A percentile compares a stretch with the other conserved stretches of the same genome.
These are phyloP conservation scores for Clavispora phyllophila DNA, from an alignment of 805 yeast genomes.

Conservation along the genomic window DNA sequence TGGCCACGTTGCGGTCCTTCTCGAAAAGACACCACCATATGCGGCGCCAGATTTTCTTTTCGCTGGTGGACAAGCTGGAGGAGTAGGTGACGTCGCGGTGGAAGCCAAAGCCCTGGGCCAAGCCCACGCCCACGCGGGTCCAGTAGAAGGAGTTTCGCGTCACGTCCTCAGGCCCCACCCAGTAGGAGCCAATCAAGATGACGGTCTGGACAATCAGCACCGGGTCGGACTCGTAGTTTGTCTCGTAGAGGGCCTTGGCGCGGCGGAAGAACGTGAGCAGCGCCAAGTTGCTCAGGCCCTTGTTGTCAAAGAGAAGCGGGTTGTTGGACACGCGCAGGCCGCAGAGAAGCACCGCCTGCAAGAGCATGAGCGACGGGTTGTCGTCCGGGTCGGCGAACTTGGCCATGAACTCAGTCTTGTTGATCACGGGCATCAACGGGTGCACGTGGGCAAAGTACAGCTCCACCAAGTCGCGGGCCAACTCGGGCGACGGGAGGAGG, in stretches of 20 bases:
- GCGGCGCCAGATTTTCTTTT: slow-evolving; percentile 53
- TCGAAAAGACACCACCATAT: slow-evolving; percentile 76
- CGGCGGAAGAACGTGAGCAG: slow-evolving; percentile 53
- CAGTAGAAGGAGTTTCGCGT: slow-evolving; percentile 64
- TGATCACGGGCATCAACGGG: slow-evolving; percentile 64
- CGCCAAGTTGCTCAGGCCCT: slow-evolving; percentile 51
- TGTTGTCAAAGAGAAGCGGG: slow-evolving; percentile 45
- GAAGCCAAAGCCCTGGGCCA: slow-evolving; percentile 74
- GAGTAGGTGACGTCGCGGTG: slow-evolving; percentile 52
- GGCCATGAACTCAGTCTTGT: slow-evolving; percentile 56
- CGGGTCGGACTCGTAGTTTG: slow-evolving; percentile 63
- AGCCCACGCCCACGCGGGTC: slow-evolving; percentile 62
- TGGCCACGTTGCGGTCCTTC: slow-evolving; percentile 63
- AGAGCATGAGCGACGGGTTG: slow-evolving; percentile 59
- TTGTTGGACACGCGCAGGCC: slow-evolving; percentile 60
- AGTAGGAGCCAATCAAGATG: slow-evolving; percentile 58
- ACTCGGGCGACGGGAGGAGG: slow-evolving; percentile 53
- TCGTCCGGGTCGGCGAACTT: slow-evolving; percentile 50
- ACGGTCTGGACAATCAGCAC: slow-evolving; percentile 57
- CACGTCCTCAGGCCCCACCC: slow-evolving; percentile 71
- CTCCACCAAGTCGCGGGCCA: slow-evolving; percentile 56
- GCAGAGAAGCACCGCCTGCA: slow-evolving; percentile 63
- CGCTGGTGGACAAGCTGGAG: slow-evolving; percentile 32
- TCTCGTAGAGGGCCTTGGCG: slow-evolving; percentile 70
- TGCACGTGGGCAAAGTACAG: slow-evolving; percentile 61